A percentile compares a stretch with the other conserved stretches of the same genome.
phyloP scores from a whole-genome alignment of 805 yeast genomes.

The Pichia exigua region DNA sequence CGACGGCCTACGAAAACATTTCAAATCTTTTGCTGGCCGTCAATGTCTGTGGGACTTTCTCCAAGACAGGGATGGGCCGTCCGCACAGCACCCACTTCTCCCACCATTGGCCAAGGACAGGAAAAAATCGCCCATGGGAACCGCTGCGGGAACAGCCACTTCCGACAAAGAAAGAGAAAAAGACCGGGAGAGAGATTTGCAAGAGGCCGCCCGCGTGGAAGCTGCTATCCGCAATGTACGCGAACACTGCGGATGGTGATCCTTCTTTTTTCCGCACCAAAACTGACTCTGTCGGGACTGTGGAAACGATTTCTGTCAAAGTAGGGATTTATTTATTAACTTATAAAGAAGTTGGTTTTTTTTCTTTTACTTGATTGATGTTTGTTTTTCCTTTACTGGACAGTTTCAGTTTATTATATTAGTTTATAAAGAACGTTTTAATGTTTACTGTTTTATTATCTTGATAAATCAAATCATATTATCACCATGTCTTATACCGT shows the following conservation, averaged over 20 bases:
- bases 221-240: constrained; percentile 7
- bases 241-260: constrained; percentile 8
- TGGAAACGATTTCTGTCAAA: neutral
- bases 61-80: neutral
- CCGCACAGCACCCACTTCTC: neutral
- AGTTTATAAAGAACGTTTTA: neutral
- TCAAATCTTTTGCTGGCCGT: constrained; percentile 6
- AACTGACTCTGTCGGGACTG: neutral
- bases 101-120: neutral
- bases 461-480: neutral
- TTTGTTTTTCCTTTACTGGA: neutral
- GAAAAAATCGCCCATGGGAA: neutral
- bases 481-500: neutral
- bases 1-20: constrained; percentile 10
- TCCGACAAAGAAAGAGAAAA: no score
- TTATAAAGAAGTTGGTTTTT: neutral
- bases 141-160: no score
- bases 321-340: no score
- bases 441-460: neutral
- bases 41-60: constrained; percentile 6
- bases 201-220: neutral
- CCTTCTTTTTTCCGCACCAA: neutral
- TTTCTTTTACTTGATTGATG: no score
- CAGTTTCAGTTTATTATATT: neutral
- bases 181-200: neutral